Evolutionary conservation across 257 asterid genomes (phyloP).

Genomic region (Agastache rugosa): DNA sequence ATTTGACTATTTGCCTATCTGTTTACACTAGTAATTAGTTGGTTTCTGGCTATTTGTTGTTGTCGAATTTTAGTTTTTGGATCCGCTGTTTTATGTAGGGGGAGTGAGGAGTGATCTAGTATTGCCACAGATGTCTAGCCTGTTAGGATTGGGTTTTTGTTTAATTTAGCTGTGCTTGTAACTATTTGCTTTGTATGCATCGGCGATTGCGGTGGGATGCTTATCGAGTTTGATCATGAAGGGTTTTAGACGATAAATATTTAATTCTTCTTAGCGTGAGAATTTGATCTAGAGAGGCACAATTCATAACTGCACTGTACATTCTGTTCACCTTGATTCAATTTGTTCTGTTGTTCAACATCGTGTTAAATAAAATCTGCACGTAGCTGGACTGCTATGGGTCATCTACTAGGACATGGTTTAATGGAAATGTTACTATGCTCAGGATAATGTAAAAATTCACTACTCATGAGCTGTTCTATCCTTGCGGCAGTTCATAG

Average conservation of each 20-base stretch:
- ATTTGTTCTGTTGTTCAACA: constrained; percentile 7
- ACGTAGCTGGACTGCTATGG: constrained; percentile 12
- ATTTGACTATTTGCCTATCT: constrained; percentile 26
- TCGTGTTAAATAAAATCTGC: neutral
- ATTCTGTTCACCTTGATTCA: neutral
- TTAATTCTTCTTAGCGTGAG: neutral
- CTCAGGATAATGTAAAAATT: constrained; percentile 10
- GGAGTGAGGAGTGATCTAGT: constrained; percentile 25
- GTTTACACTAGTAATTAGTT: constrained; percentile 4
- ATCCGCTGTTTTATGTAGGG: constrained; percentile 23
- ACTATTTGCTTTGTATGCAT: neutral
- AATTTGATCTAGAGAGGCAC: constrained; percentile 4
- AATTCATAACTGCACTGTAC: neutral
- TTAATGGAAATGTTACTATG: neutral
- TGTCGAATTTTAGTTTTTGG: constrained; percentile 26
- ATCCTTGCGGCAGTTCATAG: constrained; percentile 15
- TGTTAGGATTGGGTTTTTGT: constrained; percentile 18
- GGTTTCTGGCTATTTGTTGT: neutral
- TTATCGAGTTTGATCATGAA: constrained; percentile 9
- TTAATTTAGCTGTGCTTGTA: constrained; percentile 15
- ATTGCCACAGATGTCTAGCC: constrained; percentile 25
- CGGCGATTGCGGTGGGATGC: constrained; percentile 4
- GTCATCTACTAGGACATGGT: constrained; percentile 13
- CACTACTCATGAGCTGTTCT: neutral
- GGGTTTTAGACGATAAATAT: neutral